These are phyloP conservation scores for Allium sativum DNA, from an alignment of 106 monocot genomes.

Conservation along the genomic window DNA sequence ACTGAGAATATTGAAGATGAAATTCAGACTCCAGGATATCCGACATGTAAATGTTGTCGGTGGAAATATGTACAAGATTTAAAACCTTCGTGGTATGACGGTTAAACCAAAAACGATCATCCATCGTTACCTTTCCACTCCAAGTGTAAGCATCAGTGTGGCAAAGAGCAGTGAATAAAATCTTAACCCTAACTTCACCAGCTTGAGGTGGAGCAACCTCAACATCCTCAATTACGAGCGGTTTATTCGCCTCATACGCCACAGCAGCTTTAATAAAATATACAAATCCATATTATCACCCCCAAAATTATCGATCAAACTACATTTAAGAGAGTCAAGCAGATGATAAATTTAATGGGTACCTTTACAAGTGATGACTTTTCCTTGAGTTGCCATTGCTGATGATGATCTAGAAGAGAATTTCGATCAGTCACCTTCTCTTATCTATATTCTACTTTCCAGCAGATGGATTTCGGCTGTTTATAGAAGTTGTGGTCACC, in stretches of 20 bases:
- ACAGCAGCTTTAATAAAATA: conserved; percentile 52
- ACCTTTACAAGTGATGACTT: conserved; percentile 99
- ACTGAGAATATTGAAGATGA: neutral
- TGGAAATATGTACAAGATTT: neutral
- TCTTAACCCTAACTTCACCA: conserved; percentile 89
- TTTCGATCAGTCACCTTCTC: neutral
- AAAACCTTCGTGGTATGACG: too few species aligned
- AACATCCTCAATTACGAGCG: conserved; percentile 86
- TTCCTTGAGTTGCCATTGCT: conserved; percentile 36
- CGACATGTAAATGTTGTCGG: neutral
- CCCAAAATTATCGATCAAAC: neutral
- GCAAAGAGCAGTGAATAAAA: conserved; percentile 92
- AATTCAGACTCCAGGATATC: neutral
- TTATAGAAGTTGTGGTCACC: neutral
- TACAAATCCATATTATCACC: neutral
- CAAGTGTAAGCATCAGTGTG: conserved; percentile 95
- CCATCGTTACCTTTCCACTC: conserved; percentile 66
- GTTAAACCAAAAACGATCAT: neutral
- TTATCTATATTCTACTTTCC: neutral
- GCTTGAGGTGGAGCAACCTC: conserved; percentile 97
- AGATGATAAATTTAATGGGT: neutral
- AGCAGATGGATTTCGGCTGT: neutral
- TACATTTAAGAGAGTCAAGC: neutral
- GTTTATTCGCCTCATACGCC: conserved; percentile 93
- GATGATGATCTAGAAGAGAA: neutral